phyloP scores from a whole-genome alignment of 2,329 filamentous ascomycete genomes.

The Rosellinia necatrix region DNA sequence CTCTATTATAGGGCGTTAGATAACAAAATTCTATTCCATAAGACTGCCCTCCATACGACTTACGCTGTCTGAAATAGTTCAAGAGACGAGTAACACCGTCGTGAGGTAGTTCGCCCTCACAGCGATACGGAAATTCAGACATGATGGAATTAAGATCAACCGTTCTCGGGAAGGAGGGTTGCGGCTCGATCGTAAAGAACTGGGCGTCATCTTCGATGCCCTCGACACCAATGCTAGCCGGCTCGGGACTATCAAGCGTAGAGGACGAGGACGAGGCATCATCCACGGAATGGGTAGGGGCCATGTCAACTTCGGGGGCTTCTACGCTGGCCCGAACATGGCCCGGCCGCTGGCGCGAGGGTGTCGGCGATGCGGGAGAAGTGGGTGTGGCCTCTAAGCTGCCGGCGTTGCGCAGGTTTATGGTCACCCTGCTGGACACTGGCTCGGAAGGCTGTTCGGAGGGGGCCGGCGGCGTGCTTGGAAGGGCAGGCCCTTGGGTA shows the following conservation, averaged over 20 bases:
- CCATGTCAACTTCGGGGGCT: slow-evolving; percentile 48
- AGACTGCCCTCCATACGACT: slow-evolving; percentile 16
- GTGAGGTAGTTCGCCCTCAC: slow-evolving; percentile 33
- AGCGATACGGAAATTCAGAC: slow-evolving; percentile 40
- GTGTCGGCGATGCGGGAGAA: slow-evolving; percentile 50
- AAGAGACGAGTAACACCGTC: slow-evolving; percentile 37
- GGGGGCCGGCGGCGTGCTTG: slow-evolving; percentile 50
- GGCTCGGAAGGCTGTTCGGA: slow-evolving; percentile 46
- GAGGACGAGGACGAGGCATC: slow-evolving; percentile 45
- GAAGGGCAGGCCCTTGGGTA: slow-evolving; percentile 44
- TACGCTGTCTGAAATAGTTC: slow-evolving; percentile 38
- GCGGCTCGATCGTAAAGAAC: slow-evolving; percentile 42
- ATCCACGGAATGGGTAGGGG: slow-evolving; percentile 33
- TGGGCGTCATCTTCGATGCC: slow-evolving; percentile 42
- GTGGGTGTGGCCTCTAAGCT: slow-evolving; percentile 48
- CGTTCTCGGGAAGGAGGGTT: slow-evolving; percentile 27
- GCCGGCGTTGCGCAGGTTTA: slow-evolving; percentile 59
- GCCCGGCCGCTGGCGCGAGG: slow-evolving; percentile 33
- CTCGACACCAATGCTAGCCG: slow-evolving; percentile 49
- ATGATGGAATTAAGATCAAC: slow-evolving; percentile 31
- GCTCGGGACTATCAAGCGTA: slow-evolving; percentile 49
- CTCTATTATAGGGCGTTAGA: slow-evolving; percentile 42
- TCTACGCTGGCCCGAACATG: slow-evolving; percentile 53
- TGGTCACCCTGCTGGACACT: slow-evolving; percentile 62
- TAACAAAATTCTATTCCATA: slow-evolving; percentile 6